Evolutionary conservation across 2,329 filamentous ascomycete genomes (phyloP).

Genomic region (Ophiosphaerella herpotricha): DNA sequence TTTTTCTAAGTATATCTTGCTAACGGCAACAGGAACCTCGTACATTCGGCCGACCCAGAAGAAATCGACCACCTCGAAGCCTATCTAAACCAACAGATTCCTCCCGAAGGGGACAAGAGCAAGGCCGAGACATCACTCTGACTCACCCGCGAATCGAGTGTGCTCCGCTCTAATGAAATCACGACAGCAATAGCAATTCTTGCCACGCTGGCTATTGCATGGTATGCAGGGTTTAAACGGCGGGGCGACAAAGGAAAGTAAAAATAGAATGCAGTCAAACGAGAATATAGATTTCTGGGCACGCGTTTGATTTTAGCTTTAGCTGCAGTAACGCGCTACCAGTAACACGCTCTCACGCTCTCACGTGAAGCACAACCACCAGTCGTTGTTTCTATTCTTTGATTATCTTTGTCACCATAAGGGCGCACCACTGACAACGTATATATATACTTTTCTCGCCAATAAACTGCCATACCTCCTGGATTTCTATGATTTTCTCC

Average conservation of each 20-base stretch:
- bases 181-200: constrained; percentile 33
- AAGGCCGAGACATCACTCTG: constrained; percentile 34
- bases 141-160: constrained; percentile 21
- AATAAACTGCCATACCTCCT: no score
- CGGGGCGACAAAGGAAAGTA: not conserved
- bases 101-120: constrained; percentile 49
- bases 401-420: no score
- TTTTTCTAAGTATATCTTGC: not conserved
- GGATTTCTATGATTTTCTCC: no score
- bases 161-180: constrained; percentile 8
- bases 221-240: constrained; percentile 33
- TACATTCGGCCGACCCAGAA: constrained; percentile 74
- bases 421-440: no score
- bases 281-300: no score
- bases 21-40: constrained; percentile 61
- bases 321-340: no score
- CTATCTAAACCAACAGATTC: constrained; percentile 61
- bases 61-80: constrained; percentile 83
- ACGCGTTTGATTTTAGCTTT: no score
- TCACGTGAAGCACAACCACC: no score
- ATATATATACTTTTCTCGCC: no score
- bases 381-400: no score
- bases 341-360: no score
- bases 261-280: not conserved
- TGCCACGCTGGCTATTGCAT: constrained; percentile 29